Evolutionary conservation across 305 asterid genomes (phyloP), one percentile per base, ranked within the genome.

Genomic region (Plantago coronopus): DNA sequence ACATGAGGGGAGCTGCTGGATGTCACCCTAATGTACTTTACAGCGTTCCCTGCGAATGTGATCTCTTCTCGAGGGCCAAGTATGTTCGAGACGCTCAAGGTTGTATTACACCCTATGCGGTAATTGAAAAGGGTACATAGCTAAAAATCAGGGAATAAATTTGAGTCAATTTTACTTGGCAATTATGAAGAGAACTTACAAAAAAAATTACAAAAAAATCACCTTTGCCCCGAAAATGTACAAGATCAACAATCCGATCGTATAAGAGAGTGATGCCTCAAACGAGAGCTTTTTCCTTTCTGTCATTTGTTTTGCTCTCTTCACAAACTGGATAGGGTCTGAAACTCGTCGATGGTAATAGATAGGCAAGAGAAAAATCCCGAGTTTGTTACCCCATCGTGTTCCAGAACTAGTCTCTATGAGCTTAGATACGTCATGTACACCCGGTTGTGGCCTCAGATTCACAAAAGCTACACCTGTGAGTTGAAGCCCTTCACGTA

Each of bases 381-480:
- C 95, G 25, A 89, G 79, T 72, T 84, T 81, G 77, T 89, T 89
- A 38, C 97, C 97, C 76, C 84, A 81, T 0, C 79, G 72, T n/a
- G 62, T 72, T 29, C 69, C 76, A 1, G 77, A 64, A 2, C 74
- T 72, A 19, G 62, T 65, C 23, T 63, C 29, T 71, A 75, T 63
- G 66, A 87, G 61, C 75, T 76, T 65, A 0, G 85, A 61, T 3
- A 79, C 14, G 37, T 86, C 97, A 94, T 86, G 95, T 54, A 86
- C 48, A 25, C 96, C 95, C 13, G 70, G 29, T 69, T 81, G 89
- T 49, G 84, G 78, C 66, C 94, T 81, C 68, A 86, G 74, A 66
- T 89, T 89, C 59, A 84, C 85, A 88, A 86, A 84, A 19, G 94
- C 72, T 45, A 76, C 51, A 11, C 95, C 97, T 18, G 97, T 86